phyloP scores from a whole-genome alignment of 2,329 filamentous ascomycete genomes.

The Cadophora malorum region DNA sequence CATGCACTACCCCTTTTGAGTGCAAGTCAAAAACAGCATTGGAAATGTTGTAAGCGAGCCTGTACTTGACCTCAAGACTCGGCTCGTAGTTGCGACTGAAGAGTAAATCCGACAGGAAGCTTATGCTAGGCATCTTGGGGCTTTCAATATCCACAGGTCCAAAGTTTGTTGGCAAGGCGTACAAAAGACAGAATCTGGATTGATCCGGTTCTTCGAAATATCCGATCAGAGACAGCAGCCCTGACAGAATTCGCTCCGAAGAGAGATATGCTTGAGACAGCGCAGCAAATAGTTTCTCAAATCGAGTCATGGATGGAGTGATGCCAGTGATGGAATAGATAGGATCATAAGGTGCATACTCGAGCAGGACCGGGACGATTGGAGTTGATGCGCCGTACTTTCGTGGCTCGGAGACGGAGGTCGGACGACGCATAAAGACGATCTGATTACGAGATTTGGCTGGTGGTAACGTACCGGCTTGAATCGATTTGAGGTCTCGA shows the following conservation, averaged over 20 bases:
- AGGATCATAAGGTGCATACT: conserved; percentile 71
- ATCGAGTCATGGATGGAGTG: conserved; percentile 67
- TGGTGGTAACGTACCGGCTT: conserved; percentile 38
- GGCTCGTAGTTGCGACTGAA: conserved; percentile 61
- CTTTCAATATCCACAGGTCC: conserved; percentile 61
- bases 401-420: conserved; percentile 33
- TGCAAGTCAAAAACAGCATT: conserved; percentile 79
- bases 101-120: conserved; percentile 61
- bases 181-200: conserved; percentile 76
- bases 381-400: conserved; percentile 36
- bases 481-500: conserved; percentile 41
- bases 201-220: conserved; percentile 78
- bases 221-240: conserved; percentile 65
- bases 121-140: conserved; percentile 50
- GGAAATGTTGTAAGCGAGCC: conserved; percentile 73
- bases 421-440: conserved; percentile 44
- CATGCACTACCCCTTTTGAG: conserved; percentile 70
- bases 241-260: conserved; percentile 62
- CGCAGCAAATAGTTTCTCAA: conserved; percentile 66
- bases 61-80: conserved; percentile 76
- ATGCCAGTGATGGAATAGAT: conserved; percentile 68
- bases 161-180: conserved; percentile 73
- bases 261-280: conserved; percentile 50
- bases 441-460: conserved; percentile 47
- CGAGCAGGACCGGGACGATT: conserved; percentile 64